Percentiles rank a stretch among this genome's conserved stretches.
Evolutionary conservation across 2,329 filamentous ascomycete genomes (phyloP).

Genomic region (Cadophora malorum): DNA sequence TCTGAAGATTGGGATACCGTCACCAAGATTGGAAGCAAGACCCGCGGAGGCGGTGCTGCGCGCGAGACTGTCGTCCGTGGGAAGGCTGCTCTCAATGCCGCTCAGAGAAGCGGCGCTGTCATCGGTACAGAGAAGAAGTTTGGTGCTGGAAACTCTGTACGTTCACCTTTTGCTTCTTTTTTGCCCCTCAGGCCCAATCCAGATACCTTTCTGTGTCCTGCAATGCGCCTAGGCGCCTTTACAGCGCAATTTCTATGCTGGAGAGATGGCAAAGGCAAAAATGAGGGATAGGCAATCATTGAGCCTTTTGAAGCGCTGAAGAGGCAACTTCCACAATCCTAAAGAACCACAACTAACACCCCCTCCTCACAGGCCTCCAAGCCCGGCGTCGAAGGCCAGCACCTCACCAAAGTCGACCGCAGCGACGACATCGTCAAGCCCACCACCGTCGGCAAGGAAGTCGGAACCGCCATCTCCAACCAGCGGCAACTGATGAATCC

Average conservation of each 20-base stretch:
- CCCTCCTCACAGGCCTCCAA: conserved; percentile 53
- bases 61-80: conserved; percentile 91
- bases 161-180: conserved; percentile 46
- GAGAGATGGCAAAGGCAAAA: background rate
- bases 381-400: conserved; percentile 79
- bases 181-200: background rate
- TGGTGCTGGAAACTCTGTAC: conserved; percentile 77
- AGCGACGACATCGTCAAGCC: conserved; percentile 97
- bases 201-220: conserved; percentile 11
- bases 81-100: conserved; percentile 84
- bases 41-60: conserved; percentile 67
- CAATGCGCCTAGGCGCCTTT: background rate
- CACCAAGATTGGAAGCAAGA: conserved; percentile 94
- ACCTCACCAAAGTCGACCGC: conserved; percentile 96
- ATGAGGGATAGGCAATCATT: background rate
- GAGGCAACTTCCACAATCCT: background rate
- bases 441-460: conserved; percentile 82
- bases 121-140: conserved; percentile 93
- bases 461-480: conserved; percentile 83
- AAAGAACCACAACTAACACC: conserved; percentile 23
- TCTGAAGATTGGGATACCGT: conserved; percentile 80
- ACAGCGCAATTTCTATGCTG: background rate
- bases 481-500: conserved; percentile 82
- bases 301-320: background rate
- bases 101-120: conserved; percentile 78